Percentiles rank a stretch among this genome's conserved stretches.
These are phyloP conservation scores for Fusarium chlamydosporum DNA, from an alignment of 2,329 filamentous ascomycete genomes.

Conservation along the genomic window DNA sequence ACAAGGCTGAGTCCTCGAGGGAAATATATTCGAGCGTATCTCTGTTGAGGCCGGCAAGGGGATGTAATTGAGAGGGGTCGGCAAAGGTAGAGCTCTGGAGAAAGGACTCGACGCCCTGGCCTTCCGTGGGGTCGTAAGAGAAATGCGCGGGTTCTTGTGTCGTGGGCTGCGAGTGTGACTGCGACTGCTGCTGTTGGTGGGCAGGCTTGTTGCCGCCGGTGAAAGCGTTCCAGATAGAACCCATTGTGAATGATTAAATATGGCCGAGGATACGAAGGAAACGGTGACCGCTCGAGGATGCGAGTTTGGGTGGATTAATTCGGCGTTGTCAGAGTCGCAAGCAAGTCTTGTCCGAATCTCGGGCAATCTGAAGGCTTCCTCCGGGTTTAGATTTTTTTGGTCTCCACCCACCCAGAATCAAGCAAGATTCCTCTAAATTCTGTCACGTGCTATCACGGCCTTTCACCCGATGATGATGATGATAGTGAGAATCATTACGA, in stretches of 20 bases:
- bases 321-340: conserved; percentile 46
- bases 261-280: conserved; percentile 30
- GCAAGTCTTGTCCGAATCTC: conserved; percentile 46
- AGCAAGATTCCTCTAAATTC: conserved; percentile 33
- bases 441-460: conserved; percentile 35
- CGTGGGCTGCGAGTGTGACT: conserved; percentile 52
- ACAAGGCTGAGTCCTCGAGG: conserved; percentile 91
- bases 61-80: conserved; percentile 91
- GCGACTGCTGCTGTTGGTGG: conserved; percentile 61
- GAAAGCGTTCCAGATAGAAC: conserved; percentile 72
- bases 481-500: conserved; percentile 4
- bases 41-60: conserved; percentile 91
- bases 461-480: conserved; percentile 16
- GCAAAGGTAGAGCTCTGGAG: conserved; percentile 81
- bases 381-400: conserved; percentile 52
- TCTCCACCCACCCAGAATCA: conserved; percentile 43
- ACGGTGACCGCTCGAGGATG: conserved; percentile 32
- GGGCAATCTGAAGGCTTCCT: conserved; percentile 46
- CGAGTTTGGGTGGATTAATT: conserved; percentile 32
- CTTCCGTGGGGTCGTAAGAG: conserved; percentile 78
- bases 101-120: conserved; percentile 88
- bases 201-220: conserved; percentile 69
- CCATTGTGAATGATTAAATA: conserved; percentile 59
- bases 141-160: conserved; percentile 66
- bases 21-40: conserved; percentile 95